Evolutionary conservation across 257 asterid species (phyloP), one percentile per base, ranked within the genome.

Genomic region (Osmanthus fragrans): DNA sequence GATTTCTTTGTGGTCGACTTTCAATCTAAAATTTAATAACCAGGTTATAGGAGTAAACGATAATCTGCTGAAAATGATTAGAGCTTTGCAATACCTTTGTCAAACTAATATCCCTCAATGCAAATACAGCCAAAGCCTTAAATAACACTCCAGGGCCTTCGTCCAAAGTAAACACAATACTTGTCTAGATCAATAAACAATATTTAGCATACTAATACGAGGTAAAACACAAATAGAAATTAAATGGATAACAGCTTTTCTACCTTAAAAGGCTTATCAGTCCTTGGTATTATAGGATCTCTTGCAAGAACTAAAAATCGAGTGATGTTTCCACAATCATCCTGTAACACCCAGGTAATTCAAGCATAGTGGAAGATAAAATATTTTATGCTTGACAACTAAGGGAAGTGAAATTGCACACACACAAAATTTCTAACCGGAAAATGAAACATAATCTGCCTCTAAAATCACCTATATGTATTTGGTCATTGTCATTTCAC

Each of bases 61-160:
- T 56, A 56, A 7, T 19, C 12, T n/a, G 7, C 4, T n/a, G 11
- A 56, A 56, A 56, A 18, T 56, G 12, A 56, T 56, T 56, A 18
- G 65, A 56, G 29, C 63, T 63, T 74, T 36, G 29, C 19, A 15
- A 13, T 71, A 82, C 85, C 80, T 78, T 82, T 32, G 77, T 73
- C 77, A 82, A 78, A 36, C 64, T 75, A 40, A 82, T 82, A 5
- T 66, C 80, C 66, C 85, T 78, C 49, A 82, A 34, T 21, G 85
- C 85, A 82, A 82, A 82, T 60, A 79, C 85, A 16, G 82, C 82
- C 71, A 82, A 75, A 34, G 85, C 85, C 72, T 78, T 82, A 71
- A 82, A 82, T 23, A 82, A 21, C 30, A 82, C 78, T 16, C 85
- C 85, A 11, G 85, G 85, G 19, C 85, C 85, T 82, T 82, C 85